phyloP scores from a whole-genome alignment of 169 alveolate species.

The Plasmodium blacklocki region DNA sequence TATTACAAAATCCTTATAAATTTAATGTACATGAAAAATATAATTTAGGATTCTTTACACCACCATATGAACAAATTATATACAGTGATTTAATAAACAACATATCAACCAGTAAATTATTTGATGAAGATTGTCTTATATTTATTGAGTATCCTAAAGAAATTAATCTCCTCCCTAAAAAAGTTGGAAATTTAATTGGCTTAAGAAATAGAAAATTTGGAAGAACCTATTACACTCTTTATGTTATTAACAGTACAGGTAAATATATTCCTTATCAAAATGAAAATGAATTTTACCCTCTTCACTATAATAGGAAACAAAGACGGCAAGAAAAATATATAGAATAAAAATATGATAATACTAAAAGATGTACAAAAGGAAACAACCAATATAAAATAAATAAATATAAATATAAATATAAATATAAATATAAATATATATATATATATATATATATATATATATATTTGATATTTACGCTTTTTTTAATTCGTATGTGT shows the following conservation, averaged over 20 bases:
- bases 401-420: too few relatives aligned
- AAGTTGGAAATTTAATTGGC: conserved; percentile 78
- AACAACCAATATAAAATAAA: too few relatives aligned
- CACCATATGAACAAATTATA: conserved; percentile 87
- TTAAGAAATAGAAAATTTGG: conserved; percentile 86
- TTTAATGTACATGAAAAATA: conserved; percentile 79
- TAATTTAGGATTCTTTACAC: conserved; percentile 84
- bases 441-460: too few relatives aligned
- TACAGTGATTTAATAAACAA: conserved; percentile 80
- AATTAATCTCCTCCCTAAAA: conserved; percentile 82
- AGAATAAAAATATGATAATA: neutral
- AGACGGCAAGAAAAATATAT: conserved; percentile 44
- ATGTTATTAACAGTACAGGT: conserved; percentile 82
- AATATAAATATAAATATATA: too few relatives aligned
- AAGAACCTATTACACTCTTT: conserved; percentile 84
- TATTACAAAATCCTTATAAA: conserved; percentile 77
- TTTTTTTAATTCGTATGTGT: too few relatives aligned
- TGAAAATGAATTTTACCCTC: conserved; percentile 69
- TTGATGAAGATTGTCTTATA: conserved; percentile 80
- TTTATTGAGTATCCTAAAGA: conserved; percentile 87
- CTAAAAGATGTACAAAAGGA: too few relatives aligned
- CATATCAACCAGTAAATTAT: conserved; percentile 81
- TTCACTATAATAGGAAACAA: conserved; percentile 60
- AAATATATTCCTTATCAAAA: conserved; percentile 29
- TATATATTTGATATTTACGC: too few relatives aligned